Evolutionary conservation across 2,329 filamentous ascomycete species (phyloP).

Genomic region (Trichoderma endophyticum): DNA sequence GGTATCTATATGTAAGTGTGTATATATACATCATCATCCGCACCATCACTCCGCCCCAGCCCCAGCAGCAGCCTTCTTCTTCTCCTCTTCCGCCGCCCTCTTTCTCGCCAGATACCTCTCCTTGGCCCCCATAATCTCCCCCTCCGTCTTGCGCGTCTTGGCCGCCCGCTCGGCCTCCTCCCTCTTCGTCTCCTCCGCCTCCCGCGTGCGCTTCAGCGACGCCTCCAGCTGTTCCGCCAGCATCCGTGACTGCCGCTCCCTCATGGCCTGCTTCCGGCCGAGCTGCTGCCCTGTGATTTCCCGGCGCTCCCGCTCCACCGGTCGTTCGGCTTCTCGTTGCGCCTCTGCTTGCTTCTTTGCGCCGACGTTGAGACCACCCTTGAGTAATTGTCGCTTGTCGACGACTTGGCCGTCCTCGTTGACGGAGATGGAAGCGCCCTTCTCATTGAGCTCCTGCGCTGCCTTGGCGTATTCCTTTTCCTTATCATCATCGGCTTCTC

Average conservation of each 20-base stretch:
- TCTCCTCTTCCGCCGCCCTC: constrained; percentile 67
- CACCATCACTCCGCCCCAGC: constrained; percentile 15
- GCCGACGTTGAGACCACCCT: constrained; percentile 70
- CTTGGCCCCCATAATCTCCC: constrained; percentile 72
- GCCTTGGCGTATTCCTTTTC: constrained; percentile 60
- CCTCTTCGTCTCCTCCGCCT: constrained; percentile 65
- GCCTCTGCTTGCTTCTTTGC: constrained; percentile 55
- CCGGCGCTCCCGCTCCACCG: constrained; percentile 31
- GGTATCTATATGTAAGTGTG: constrained; percentile 25
- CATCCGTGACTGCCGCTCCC: constrained; percentile 76
- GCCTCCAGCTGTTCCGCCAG: constrained; percentile 74
- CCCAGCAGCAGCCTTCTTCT: constrained; percentile 49
- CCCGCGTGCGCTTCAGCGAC: constrained; percentile 66
- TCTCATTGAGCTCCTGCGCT: constrained; percentile 65
- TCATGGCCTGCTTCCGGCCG: constrained; percentile 61
- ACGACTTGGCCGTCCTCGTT: constrained; percentile 83
- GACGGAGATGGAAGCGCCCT: constrained; percentile 59
- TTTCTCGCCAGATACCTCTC: constrained; percentile 79
- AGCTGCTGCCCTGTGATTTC: constrained; percentile 41
- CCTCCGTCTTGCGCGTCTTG: constrained; percentile 75
- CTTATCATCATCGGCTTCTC: constrained; percentile 44
- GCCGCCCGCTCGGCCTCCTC: constrained; percentile 59
- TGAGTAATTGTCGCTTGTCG: constrained; percentile 77
- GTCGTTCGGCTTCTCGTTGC: constrained; percentile 25
- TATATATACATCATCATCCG: constrained; percentile 10